phyloP scores from a whole-genome alignment of 2,329 filamentous ascomycete species.

The Hymenoscyphus linearis region DNA sequence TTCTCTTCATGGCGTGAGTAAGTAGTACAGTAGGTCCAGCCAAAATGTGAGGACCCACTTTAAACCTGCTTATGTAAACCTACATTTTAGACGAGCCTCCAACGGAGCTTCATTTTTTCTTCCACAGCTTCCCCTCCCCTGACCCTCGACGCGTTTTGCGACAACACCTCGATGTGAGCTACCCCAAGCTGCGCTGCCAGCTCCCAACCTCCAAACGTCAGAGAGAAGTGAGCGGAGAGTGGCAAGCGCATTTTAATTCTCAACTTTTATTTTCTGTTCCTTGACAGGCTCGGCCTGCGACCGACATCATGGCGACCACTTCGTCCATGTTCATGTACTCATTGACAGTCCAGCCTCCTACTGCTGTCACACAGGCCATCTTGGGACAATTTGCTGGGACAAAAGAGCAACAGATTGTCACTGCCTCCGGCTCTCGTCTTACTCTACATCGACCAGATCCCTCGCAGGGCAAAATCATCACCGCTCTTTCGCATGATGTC shows the following conservation, averaged over 20 bases:
- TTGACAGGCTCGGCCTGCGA: slow-evolving; percentile 28
- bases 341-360: slow-evolving; percentile 88
- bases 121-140: not conserved
- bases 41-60: not conserved
- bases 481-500: slow-evolving; percentile 84
- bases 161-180: slow-evolving; percentile 8
- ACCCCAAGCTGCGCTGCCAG: slow-evolving; percentile 20
- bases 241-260: not conserved
- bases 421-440: slow-evolving; percentile 84
- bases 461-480: slow-evolving; percentile 77
- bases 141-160: not conserved
- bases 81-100: not conserved
- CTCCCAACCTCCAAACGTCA: slow-evolving; percentile 9
- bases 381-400: slow-evolving; percentile 93
- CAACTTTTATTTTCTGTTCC: slow-evolving; percentile 3
- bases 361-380: slow-evolving; percentile 83
- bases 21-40: not conserved
- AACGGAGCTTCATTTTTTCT: not conserved
- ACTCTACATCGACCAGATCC: slow-evolving; percentile 83
- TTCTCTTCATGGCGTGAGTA: not conserved
- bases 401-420: slow-evolving; percentile 96
- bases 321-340: slow-evolving; percentile 99
- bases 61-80: too few relatives aligned
- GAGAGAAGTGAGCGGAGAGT: not conserved
- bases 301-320: slow-evolving; percentile 76